Percentiles rank a stretch among this genome's conserved stretches.
Conservation (phyloP, 2,329 filamentous ascomycete genomes). For the Anthostomella pinea region DNA sequence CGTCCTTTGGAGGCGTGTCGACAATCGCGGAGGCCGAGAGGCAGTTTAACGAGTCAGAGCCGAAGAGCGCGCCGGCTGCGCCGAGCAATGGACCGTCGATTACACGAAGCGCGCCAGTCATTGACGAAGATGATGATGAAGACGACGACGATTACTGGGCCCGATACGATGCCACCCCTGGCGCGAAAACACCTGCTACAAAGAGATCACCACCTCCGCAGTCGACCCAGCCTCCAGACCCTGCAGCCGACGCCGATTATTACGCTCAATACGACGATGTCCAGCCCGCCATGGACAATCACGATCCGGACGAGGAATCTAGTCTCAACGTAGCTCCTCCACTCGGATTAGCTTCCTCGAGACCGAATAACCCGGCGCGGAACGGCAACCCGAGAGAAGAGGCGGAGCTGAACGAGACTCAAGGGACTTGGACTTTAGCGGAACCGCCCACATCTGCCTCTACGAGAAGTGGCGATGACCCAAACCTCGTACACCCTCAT, state of each 20-base stretch:
- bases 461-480: constrained; percentile 36
- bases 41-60: constrained; percentile 40
- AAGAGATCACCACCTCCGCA: constrained; percentile 62
- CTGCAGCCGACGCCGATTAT: constrained; percentile 65
- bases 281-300: constrained; percentile 75
- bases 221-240: constrained; percentile 29
- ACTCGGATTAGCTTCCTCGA: constrained; percentile 30
- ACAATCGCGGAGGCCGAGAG: constrained; percentile 61
- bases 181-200: constrained; percentile 58
- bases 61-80: constrained; percentile 18
- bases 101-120: constrained; percentile 5
- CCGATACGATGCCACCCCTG: constrained; percentile 69
- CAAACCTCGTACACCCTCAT: constrained; percentile 44
- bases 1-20: constrained; percentile 47
- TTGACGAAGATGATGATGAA: constrained; percentile 50
- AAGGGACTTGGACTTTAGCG: constrained; percentile 43
- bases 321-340: constrained; percentile 37
- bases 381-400: constrained; percentile 25
- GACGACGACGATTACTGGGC: constrained; percentile 82
- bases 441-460: constrained; percentile 41
- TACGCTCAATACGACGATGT: constrained; percentile 75
- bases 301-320: constrained; percentile 72
- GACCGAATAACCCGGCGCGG: constrained; percentile 20
- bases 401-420: constrained; percentile 35
- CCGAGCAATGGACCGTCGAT: constrained; percentile 14